These are phyloP conservation scores for Petasospora fabianii DNA, from an alignment of 1,139 yeast genomes.

Conservation along the genomic window DNA sequence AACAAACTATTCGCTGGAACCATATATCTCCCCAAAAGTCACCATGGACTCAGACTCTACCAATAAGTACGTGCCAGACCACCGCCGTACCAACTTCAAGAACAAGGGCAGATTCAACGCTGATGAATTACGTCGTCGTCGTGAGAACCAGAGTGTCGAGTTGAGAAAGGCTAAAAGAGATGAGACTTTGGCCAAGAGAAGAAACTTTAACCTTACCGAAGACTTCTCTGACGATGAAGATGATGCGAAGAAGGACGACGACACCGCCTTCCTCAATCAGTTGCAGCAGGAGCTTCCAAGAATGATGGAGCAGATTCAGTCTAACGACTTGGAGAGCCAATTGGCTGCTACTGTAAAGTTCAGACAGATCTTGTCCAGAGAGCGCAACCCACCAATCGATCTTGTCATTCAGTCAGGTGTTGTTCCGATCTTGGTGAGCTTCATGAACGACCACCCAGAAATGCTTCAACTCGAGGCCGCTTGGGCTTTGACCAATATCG, in stretches of 20 bases:
- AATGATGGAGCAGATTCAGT: constrained; percentile 79
- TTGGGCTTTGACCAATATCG: constrained; percentile 97
- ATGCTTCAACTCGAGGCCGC: constrained; percentile 96
- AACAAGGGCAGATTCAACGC: constrained; percentile 92
- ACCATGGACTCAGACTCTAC: constrained; percentile 77
- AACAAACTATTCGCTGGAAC: no score
- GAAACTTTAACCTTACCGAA: constrained; percentile 56
- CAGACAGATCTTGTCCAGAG: constrained; percentile 90
- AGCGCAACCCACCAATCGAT: constrained; percentile 96
- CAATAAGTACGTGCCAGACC: constrained; percentile 89
- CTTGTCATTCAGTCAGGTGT: constrained; percentile 91
- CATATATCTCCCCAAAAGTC: neutral
- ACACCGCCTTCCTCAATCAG: constrained; percentile 39
- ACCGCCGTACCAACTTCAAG: constrained; percentile 94
- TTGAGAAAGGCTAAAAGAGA: constrained; percentile 95
- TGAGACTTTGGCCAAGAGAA: constrained; percentile 88
- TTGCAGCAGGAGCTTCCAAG: constrained; percentile 76
- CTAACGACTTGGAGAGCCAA: constrained; percentile 76
- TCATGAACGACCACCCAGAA: constrained; percentile 78
- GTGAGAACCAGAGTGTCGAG: constrained; percentile 97
- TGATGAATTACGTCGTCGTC: constrained; percentile 95
- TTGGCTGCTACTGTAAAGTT: constrained; percentile 88
- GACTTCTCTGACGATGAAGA: constrained; percentile 45
- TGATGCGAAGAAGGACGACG: constrained; percentile 35
- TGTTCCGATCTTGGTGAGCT: constrained; percentile 83